Base-by-base conservation (phyloP, 1,139 yeast genomes). In the Tardiomyces depauwii region DNA sequence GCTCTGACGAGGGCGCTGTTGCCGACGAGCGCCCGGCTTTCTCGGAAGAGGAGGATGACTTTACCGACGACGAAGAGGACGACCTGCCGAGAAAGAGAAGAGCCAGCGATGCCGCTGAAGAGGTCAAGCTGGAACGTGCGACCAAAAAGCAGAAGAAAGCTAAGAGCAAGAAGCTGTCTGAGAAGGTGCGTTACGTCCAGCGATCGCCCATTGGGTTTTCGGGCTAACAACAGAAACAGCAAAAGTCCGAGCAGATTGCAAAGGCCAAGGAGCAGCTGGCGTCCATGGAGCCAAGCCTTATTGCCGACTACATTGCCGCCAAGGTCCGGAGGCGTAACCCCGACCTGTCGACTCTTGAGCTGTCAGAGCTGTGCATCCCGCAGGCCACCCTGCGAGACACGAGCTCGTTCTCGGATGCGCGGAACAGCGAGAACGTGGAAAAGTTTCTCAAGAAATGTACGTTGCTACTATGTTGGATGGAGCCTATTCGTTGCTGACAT, bases 291-390 rank as follows among this genome's bases (percentile, higher is more conserved):
- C 67, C 82, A 0, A 81, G 76, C 19, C 61, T 74, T 33, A 76
- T 83, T 43, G 74, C 79, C 1, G 89, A 82, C 52, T 78, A 64
- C 55, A 64, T 83, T 42, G 78, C 80, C 44, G 61, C 69, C 39
- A 71, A 72, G 54, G 70, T 81, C 36, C 65, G 77, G 40, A 70
- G 69, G 47, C 68, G 18, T 2, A 70, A 78, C 58, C 70, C 77
- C 18, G 78, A 80, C 49, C 66, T 82, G 30, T 75, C 86, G 1
- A 70, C 80, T 1, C 66, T 83, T 44, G 91, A 82, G 54, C 69
- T 83, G 49, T 62, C 75, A 13, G 91, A 82, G 42, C 57, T 72
- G 44, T 76, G 76, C 52, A 66, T 82, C 41, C 52, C 59, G 6
- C 71, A 70, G 51, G 73, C 74, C 9, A 71, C 67, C 39, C 67